Conservation (phyloP, 495 filamentous ascomycete species). For the Ramalina intermedia region DNA sequence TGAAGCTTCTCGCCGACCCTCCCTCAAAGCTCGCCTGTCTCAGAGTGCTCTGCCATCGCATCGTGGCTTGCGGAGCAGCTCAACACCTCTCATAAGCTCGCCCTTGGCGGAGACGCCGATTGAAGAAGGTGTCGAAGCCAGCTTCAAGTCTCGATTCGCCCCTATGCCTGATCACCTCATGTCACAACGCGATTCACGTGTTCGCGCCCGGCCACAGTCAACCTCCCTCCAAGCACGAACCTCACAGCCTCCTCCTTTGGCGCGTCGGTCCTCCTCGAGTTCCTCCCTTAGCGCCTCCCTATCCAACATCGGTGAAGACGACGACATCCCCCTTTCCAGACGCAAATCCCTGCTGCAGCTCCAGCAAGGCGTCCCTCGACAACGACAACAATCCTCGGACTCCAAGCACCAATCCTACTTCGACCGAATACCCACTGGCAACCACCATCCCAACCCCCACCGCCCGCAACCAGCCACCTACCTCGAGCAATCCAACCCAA, state of each 20-base stretch:
- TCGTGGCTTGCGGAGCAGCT: conserved; percentile 22
- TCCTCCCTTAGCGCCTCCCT: not conserved
- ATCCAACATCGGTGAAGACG: not conserved
- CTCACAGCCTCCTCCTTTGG: not conserved
- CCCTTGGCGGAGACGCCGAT: conserved; percentile 28
- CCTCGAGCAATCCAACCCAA: conserved; percentile 4
- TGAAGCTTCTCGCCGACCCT: conserved; percentile 6
- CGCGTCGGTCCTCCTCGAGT: not conserved
- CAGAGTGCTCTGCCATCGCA: not conserved
- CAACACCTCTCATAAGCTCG: conserved; percentile 28
- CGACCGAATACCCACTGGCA: not conserved
- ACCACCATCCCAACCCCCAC: conserved; percentile 4
- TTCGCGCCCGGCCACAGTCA: conserved; percentile 6
- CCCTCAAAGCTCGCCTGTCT: conserved; percentile 3
- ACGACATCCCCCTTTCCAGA: conserved; percentile 13
- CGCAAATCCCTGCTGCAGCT: conserved; percentile 12
- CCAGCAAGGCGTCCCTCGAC: not conserved
- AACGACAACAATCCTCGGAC: too few species aligned
- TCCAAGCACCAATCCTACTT: too few species aligned
- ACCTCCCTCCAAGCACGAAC: conserved; percentile 5
- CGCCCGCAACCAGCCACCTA: conserved; percentile 4
- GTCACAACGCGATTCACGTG: conserved; percentile 6
- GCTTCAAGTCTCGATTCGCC: conserved; percentile 10
- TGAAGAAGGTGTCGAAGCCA: conserved; percentile 21
- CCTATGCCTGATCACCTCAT: conserved; percentile 6